Conservation (phyloP, 2,329 filamentous ascomycete species). For the Fusarium tupiense region DNA sequence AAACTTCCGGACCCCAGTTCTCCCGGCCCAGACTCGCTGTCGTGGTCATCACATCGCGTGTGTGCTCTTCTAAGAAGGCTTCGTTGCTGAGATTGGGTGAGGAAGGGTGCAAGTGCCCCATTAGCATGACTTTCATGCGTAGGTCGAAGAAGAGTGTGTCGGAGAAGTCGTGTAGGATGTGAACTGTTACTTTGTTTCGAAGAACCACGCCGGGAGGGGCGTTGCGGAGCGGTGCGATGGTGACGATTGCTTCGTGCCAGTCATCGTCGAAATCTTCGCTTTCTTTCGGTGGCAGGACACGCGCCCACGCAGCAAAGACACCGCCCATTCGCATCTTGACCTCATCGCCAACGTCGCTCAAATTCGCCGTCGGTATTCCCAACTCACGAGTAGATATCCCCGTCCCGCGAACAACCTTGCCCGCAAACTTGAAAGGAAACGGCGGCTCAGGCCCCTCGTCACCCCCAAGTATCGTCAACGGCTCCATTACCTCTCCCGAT, state of each 20-base stretch:
- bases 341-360: conserved; percentile 62
- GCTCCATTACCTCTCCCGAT: conserved; percentile 43
- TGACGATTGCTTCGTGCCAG: conserved; percentile 70
- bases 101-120: conserved; percentile 65
- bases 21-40: conserved; percentile 58
- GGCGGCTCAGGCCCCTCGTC: conserved; percentile 63
- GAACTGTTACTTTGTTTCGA: conserved; percentile 61
- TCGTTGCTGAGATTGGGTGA: conserved; percentile 34
- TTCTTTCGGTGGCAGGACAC: conserved; percentile 50
- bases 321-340: conserved; percentile 65
- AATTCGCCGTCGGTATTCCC: conserved; percentile 64
- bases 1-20: conserved; percentile 56
- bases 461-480: conserved; percentile 54
- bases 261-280: conserved; percentile 49
- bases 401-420: conserved; percentile 58
- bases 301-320: conserved; percentile 73
- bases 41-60: conserved; percentile 54
- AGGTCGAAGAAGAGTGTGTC: conserved; percentile 52
- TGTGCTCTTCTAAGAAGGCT: conserved; percentile 45
- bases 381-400: conserved; percentile 52
- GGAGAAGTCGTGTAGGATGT: conserved; percentile 64
- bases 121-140: conserved; percentile 63
- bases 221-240: conserved; percentile 61
- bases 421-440: conserved; percentile 63
- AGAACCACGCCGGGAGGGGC: conserved; percentile 57